Evolutionary conservation across 2,329 filamentous ascomycete species (phyloP).

Genomic region (Sporothrix dimorphospora): DNA sequence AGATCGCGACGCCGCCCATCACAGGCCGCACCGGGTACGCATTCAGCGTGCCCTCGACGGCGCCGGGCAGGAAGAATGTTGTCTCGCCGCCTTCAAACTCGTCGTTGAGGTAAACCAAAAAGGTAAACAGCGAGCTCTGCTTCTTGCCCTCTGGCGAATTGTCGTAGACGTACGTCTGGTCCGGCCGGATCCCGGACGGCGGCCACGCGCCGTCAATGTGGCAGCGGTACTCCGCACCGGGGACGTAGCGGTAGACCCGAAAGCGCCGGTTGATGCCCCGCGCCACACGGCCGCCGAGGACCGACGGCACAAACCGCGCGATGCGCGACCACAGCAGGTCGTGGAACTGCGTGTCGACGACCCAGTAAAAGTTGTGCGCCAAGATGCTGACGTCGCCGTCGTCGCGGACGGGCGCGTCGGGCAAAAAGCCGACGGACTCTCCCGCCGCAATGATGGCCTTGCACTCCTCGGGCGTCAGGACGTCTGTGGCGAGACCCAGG

Average conservation of each 20-base stretch:
- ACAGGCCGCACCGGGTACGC: slow-evolving; percentile 70
- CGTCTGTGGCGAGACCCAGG: slow-evolving; percentile 61
- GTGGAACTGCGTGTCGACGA: slow-evolving; percentile 65
- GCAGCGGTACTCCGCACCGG: slow-evolving; percentile 70
- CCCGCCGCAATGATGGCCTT: slow-evolving; percentile 67
- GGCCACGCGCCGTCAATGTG: slow-evolving; percentile 77
- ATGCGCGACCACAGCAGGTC: slow-evolving; percentile 66
- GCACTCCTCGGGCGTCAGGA: slow-evolving; percentile 65
- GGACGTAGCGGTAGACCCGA: slow-evolving; percentile 72
- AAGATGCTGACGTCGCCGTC: slow-evolving; percentile 67
- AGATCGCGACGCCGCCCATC: slow-evolving; percentile 69
- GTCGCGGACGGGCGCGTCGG: slow-evolving; percentile 68
- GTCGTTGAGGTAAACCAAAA: slow-evolving; percentile 70
- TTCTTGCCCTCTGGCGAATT: slow-evolving; percentile 60
- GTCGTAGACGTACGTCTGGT: slow-evolving; percentile 67
- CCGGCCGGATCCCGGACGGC: slow-evolving; percentile 64
- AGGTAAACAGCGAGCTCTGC: slow-evolving; percentile 71
- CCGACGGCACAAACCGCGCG: slow-evolving; percentile 57
- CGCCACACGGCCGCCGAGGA: slow-evolving; percentile 58
- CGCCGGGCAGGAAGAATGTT: slow-evolving; percentile 69
- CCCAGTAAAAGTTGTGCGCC: slow-evolving; percentile 76
- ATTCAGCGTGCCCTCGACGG: slow-evolving; percentile 66
- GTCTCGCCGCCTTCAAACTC: slow-evolving; percentile 74
- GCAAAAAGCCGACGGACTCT: slow-evolving; percentile 66
- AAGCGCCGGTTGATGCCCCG: slow-evolving; percentile 71